Conservation (phyloP, 176 grass and related monocot genomes). For the Carex scoparia region DNA sequence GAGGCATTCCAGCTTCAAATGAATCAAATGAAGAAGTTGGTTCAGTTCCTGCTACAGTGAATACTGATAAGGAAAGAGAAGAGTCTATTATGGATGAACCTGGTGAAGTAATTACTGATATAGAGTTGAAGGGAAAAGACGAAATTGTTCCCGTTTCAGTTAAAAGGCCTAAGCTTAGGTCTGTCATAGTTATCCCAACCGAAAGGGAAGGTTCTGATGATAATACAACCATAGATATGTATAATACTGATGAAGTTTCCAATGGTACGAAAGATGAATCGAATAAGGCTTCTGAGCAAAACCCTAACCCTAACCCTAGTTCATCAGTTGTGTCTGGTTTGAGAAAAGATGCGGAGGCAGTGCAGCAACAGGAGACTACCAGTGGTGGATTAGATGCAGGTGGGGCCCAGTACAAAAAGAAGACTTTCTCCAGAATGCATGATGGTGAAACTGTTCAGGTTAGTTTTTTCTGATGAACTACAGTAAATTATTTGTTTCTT, state of each 20-base stretch:
- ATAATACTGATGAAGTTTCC: slow-evolving; percentile 20
- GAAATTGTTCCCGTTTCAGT: neutral
- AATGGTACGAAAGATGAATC: slow-evolving; percentile 26
- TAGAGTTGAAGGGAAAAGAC: slow-evolving; percentile 4
- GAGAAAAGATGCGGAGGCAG: slow-evolving; percentile 21
- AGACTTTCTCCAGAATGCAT: slow-evolving; percentile 87
- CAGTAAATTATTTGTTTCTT: neutral
- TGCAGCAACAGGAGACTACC: slow-evolving; percentile 18
- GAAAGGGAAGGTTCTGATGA: slow-evolving; percentile 33
- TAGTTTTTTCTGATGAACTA: neutral
- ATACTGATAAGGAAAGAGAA: neutral
- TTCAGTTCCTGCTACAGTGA: neutral
- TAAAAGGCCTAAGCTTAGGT: slow-evolving; percentile 47
- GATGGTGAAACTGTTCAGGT: slow-evolving; percentile 85
- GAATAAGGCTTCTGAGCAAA: slow-evolving; percentile 12
- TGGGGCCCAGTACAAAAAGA: slow-evolving; percentile 62
- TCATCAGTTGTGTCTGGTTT: slow-evolving; percentile 17
- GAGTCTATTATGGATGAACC: neutral
- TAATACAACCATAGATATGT: slow-evolving; percentile 9
- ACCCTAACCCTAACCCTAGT: slow-evolving; percentile 25
- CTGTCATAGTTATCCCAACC: slow-evolving; percentile 57
- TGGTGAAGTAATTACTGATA: neutral
- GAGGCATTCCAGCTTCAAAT: slow-evolving; percentile 10
- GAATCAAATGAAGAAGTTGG: neutral
- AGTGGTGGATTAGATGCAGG: slow-evolving; percentile 6